Conservation (phyloP, 805 yeast genomes). For the Cyberlindnera americana region DNA sequence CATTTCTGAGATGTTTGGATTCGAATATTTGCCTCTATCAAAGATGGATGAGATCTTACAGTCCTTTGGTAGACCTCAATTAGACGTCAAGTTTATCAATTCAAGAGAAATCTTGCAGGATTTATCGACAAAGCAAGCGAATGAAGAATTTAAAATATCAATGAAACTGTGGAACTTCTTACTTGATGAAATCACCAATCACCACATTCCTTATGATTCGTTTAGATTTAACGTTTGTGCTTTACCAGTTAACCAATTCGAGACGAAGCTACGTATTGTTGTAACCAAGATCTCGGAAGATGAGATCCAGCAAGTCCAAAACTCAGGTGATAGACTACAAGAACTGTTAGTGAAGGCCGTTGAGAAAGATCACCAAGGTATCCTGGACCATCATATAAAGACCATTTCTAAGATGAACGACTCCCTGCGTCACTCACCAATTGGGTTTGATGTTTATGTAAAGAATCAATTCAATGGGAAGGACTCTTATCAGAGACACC, state of each 20-base stretch:
- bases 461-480: conserved; percentile 37
- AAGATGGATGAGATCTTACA: conserved; percentile 68
- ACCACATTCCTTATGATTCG: conserved; percentile 31
- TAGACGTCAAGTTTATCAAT: background rate
- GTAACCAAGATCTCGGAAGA: conserved; percentile 31
- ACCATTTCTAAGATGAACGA: conserved; percentile 21
- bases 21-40: conserved; percentile 75
- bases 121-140: conserved; percentile 45
- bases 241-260: conserved; percentile 13
- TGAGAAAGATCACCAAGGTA: conserved; percentile 11
- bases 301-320: conserved; percentile 26
- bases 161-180: conserved; percentile 48
- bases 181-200: conserved; percentile 35
- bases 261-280: conserved; percentile 31
- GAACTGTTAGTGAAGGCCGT: conserved; percentile 6
- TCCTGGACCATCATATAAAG: conserved; percentile 18
- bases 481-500: conserved; percentile 23
- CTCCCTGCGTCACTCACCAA: conserved; percentile 22
- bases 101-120: conserved; percentile 12
- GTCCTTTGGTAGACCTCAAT: conserved; percentile 36
- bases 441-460: conserved; percentile 38
- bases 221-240: conserved; percentile 34
- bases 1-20: conserved; percentile 76
- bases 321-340: conserved; percentile 16
- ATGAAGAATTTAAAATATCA: conserved; percentile 62